A percentile compares a stretch with the other conserved stretches of the same genome.
Conservation (phyloP, 2,329 filamentous ascomycete genomes). For the Stagonosporopsis vannaccii region DNA sequence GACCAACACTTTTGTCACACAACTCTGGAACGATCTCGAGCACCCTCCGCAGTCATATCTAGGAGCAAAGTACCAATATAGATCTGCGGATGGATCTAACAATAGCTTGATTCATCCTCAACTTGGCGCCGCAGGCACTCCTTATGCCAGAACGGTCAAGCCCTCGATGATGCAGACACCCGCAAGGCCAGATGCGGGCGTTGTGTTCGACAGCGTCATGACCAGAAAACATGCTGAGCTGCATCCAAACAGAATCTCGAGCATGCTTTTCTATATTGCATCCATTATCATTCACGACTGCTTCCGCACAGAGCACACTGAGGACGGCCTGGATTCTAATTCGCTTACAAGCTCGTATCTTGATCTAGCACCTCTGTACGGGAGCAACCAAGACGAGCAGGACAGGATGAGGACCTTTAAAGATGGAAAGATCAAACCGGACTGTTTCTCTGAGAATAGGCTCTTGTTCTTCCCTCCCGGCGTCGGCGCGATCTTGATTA, state of each 20-base stretch:
- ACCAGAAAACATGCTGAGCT: constrained; percentile 67
- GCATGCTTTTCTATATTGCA: constrained; percentile 77
- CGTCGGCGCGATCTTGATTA: constrained; percentile 71
- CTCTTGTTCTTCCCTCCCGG: constrained; percentile 72
- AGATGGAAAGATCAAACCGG: constrained; percentile 73
- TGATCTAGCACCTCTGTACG: constrained; percentile 76
- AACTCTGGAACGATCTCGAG: constrained; percentile 57
- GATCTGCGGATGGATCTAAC: constrained; percentile 58
- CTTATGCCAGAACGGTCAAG: constrained; percentile 73
- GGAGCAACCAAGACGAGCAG: constrained; percentile 72
- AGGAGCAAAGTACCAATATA: constrained; percentile 54
- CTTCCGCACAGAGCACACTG: constrained; percentile 67
- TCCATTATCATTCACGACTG: constrained; percentile 70
- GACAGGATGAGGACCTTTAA: constrained; percentile 69
- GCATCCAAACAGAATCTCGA: constrained; percentile 76
- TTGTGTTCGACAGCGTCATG: constrained; percentile 73
- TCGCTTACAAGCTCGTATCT: constrained; percentile 77
- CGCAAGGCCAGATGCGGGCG: constrained; percentile 68
- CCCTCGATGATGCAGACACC: constrained; percentile 64
- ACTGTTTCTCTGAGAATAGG: constrained; percentile 72
- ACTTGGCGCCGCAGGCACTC: constrained; percentile 69
- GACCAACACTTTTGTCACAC: constrained; percentile 55
- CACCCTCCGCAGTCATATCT: constrained; percentile 58
- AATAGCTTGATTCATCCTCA: constrained; percentile 69
- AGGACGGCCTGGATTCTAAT: constrained; percentile 63